A percentile compares a stretch with the other conserved stretches of the same genome.
Evolutionary conservation across 257 asterid species (phyloP).

Genomic region (Nemophila menziesii): DNA sequence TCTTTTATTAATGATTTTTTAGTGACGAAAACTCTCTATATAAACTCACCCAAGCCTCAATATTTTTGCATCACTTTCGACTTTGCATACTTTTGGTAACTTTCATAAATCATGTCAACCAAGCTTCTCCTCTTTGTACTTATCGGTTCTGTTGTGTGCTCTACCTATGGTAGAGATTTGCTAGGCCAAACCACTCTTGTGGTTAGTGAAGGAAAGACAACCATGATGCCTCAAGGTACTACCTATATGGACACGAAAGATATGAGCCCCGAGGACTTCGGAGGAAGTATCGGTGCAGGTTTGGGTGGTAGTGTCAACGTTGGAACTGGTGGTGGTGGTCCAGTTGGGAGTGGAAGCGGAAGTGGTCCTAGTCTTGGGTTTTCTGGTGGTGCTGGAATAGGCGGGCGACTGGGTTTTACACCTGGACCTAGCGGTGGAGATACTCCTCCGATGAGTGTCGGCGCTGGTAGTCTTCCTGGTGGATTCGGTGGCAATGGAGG

Average conservation of each 20-base stretch:
- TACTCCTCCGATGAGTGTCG: neutral
- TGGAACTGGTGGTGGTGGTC: constrained; percentile 22
- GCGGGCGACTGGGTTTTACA: constrained; percentile 5
- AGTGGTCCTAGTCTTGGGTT: constrained; percentile 15
- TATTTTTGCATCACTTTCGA: neutral
- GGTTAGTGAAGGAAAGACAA: neutral
- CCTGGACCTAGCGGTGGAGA: neutral
- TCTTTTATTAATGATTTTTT: neutral
- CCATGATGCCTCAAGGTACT: neutral
- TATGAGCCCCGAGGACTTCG: neutral
- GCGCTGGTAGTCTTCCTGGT: constrained; percentile 3
- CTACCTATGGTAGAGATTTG: constrained; percentile 13
- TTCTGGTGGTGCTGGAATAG: constrained; percentile 13
- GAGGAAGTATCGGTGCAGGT: constrained; percentile 13
- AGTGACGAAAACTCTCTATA: constrained; percentile 4
- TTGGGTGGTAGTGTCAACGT: constrained; percentile 23
- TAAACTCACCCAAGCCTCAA: neutral
- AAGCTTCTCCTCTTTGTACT: constrained; percentile 11
- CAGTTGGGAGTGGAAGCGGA: constrained; percentile 21
- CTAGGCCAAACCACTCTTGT: neutral
- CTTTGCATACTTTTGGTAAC: neutral
- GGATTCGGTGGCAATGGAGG: constrained; percentile 1
- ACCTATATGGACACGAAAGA: neutral
- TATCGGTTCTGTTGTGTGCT: constrained; percentile 1
- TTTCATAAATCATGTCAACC: neutral